Evolutionary conservation across 2,329 filamentous ascomycete genomes (phyloP).

Genomic region (Ascochyta clinopodiicola): DNA sequence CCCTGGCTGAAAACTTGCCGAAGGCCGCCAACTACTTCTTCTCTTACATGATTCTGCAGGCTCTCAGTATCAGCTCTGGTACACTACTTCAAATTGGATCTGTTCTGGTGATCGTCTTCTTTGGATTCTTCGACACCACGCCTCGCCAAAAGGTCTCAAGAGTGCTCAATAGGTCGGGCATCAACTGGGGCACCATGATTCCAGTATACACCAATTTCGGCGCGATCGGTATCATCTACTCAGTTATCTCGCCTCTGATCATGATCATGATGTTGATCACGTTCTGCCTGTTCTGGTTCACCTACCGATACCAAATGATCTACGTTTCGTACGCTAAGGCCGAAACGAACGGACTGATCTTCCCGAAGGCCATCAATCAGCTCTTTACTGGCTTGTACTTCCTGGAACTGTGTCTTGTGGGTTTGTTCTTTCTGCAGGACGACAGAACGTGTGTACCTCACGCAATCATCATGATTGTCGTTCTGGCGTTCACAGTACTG

Average conservation of each 20-base stretch:
- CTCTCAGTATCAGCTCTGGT: constrained; percentile 87
- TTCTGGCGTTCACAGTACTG: constrained; percentile 70
- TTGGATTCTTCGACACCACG: constrained; percentile 83
- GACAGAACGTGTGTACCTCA: constrained; percentile 75
- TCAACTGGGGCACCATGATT: constrained; percentile 93
- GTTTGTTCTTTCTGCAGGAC: constrained; percentile 81
- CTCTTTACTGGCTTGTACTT: constrained; percentile 94
- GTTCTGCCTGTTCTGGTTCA: constrained; percentile 89
- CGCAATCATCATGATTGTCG: constrained; percentile 83
- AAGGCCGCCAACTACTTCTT: constrained; percentile 96
- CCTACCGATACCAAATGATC: constrained; percentile 94
- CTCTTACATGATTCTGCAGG: constrained; percentile 96
- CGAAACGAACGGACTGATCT: constrained; percentile 91
- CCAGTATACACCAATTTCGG: constrained; percentile 97
- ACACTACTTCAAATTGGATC: constrained; percentile 84
- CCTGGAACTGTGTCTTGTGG: constrained; percentile 89
- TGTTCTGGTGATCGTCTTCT: constrained; percentile 78
- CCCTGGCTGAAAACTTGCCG: constrained; percentile 80
- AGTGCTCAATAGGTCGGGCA: constrained; percentile 76
- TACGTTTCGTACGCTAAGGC: constrained; percentile 90
- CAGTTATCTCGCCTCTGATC: constrained; percentile 86
- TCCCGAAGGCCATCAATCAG: constrained; percentile 91
- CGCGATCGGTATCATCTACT: constrained; percentile 87
- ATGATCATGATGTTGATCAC: constrained; percentile 92
- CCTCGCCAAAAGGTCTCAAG: constrained; percentile 81